Percentiles rank a stretch among this genome's conserved stretches.
phyloP scores from a whole-genome alignment of 768 basidiomycete genomes.

The Dentipellis sp. region DNA sequence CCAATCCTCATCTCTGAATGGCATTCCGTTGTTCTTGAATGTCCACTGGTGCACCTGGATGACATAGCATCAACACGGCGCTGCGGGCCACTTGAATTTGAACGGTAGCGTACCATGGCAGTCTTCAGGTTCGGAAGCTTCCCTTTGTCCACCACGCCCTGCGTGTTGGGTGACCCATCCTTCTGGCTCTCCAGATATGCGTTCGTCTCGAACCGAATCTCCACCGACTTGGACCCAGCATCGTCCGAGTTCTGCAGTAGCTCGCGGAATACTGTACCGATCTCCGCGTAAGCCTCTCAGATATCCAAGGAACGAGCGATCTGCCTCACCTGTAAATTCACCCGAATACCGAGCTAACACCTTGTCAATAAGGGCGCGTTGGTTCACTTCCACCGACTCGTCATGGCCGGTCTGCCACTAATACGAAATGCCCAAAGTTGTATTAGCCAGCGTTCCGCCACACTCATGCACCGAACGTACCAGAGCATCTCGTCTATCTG shows the following conservation, averaged over 20 bases:
- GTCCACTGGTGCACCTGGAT: conserved; percentile 69
- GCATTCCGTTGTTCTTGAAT: conserved; percentile 81
- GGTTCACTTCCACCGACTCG: conserved; percentile 86
- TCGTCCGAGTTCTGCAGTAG: conserved; percentile 96
- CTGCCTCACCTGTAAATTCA: conserved; percentile 65
- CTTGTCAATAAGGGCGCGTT: conserved; percentile 94
- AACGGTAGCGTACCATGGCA: conserved; percentile 32
- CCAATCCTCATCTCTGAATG: conserved; percentile 86
- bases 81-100: too few relatives aligned
- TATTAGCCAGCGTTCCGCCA: background rate
- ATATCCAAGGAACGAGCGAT: background rate
- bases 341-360: conserved; percentile 93
- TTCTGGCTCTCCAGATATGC: conserved; percentile 29
- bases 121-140: conserved; percentile 59
- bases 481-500: background rate
- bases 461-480: background rate
- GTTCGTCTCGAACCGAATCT: conserved; percentile 74
- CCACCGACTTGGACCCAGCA: conserved; percentile 64
- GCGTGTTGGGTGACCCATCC: conserved; percentile 1
- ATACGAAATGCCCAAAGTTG: background rate
- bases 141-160: background rate
- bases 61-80: background rate
- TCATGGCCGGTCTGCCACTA: conserved; percentile 58
- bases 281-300: background rate
- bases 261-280: conserved; percentile 54